Conservation (phyloP, 225 moss, liverwort and hornwort species). For the Climacium dendroides region DNA sequence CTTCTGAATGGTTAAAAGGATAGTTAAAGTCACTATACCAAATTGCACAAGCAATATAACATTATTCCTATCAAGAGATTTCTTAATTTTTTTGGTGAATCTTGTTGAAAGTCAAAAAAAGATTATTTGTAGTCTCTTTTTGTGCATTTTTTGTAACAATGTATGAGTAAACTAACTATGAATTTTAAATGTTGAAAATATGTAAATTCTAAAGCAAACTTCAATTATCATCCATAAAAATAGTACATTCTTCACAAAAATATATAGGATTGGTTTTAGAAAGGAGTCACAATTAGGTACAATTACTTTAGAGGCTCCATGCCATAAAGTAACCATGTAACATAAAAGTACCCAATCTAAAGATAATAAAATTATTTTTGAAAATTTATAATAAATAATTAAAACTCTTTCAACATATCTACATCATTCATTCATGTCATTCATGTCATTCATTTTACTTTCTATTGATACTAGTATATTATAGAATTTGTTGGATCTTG, state of each 20-base stretch:
- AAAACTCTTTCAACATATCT: not conserved
- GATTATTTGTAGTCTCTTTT: not conserved
- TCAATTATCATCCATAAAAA: rapidly evolving
- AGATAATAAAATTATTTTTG: not conserved
- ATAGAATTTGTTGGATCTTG: not conserved
- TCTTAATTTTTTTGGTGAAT: not conserved
- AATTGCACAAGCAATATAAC: rapidly evolving
- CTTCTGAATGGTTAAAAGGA: rapidly evolving
- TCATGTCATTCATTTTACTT: not conserved
- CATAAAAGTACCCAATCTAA: not conserved
- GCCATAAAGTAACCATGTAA: not conserved
- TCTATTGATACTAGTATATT: not conserved
- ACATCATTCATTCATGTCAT: not conserved
- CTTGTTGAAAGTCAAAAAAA: not conserved
- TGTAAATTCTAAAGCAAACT: rapidly evolving
- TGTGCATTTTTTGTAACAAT: not conserved
- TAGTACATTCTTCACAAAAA: not conserved
- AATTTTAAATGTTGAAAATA: not conserved
- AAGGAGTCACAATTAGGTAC: not conserved
- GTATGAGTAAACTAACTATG: not conserved
- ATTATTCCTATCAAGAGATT: not conserved
- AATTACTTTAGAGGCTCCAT: not conserved
- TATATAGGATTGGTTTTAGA: not conserved
- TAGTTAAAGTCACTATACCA: not conserved
- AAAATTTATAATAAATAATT: not conserved